Percentiles rank a stretch among this genome's conserved stretches.
These are phyloP conservation scores for Dimocarpus longan DNA, from an alignment of 345 rosid genomes.

Conservation along the genomic window DNA sequence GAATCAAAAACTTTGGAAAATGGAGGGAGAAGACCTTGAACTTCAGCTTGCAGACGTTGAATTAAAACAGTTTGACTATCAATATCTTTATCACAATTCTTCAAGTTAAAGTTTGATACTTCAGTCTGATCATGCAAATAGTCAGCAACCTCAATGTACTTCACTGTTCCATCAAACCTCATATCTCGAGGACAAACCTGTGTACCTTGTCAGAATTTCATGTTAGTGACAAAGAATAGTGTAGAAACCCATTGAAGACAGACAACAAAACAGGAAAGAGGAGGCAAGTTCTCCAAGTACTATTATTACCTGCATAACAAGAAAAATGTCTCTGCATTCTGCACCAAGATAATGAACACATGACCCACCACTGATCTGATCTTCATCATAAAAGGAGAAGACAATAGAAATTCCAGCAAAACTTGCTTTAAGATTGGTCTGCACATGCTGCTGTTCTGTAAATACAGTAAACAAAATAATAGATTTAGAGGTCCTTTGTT, in stretches of 20 bases:
- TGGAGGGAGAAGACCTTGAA: conserved; percentile 66
- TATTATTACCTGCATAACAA: conserved; percentile 72
- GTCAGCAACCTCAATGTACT: conserved; percentile 63
- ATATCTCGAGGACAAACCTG: conserved; percentile 78
- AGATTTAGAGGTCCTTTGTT: too few species aligned
- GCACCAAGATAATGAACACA: conserved; percentile 65
- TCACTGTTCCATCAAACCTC: conserved; percentile 69
- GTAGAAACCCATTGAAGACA: conserved; percentile 19
- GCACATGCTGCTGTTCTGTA: conserved; percentile 83
- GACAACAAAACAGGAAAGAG: conserved; percentile 16
- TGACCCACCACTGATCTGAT: conserved; percentile 32
- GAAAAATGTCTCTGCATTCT: conserved; percentile 59
- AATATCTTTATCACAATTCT: conserved; percentile 16
- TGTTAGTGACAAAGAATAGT: conserved; percentile 32
- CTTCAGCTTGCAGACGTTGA: conserved; percentile 59
- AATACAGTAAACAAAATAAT: conserved; percentile 9
- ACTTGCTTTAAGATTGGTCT: conserved; percentile 64
- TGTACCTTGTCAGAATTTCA: conserved; percentile 41
- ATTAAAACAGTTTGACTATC: conserved; percentile 39
- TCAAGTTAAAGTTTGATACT: conserved; percentile 22
- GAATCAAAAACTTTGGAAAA: conserved; percentile 39
- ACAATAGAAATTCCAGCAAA: conserved; percentile 69
- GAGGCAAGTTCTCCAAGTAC: conserved; percentile 24
- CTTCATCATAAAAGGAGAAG: conserved; percentile 71
- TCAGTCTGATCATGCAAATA: conserved; percentile 39